Evolutionary conservation across 148 eudicot species (phyloP), one percentile per base, ranked within the genome.

Genomic region (Polygonum maritimum): DNA sequence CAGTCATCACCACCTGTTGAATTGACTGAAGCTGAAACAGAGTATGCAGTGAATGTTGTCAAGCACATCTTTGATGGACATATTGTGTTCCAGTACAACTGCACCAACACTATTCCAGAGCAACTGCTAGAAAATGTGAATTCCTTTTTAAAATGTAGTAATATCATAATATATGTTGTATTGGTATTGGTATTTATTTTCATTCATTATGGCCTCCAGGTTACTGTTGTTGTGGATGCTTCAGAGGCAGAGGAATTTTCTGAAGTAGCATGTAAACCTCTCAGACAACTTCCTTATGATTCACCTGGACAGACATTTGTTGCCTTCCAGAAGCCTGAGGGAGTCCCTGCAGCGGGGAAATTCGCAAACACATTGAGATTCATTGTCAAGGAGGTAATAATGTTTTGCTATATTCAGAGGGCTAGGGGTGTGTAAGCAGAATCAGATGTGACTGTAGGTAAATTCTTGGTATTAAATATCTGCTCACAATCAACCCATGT

Each of bases 11-110:
- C 88, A 31, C 92, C 96, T 41, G 92, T 90, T 78, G 99, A 95
- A 86, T 96, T 95, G 54, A 90, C 99, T 21, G 99, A 95, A 85
- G 94, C 92, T 54, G 99, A 92, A 86, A 95, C 99, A 71, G 99
- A 95, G 81, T 95, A 95, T 78, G 85, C 97, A 48, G 99, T 95
- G 45, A 95, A 92, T 81, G 96, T 84, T 73, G 91, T 95, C 78
- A 95, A 95, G 81, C 99, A 95, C 80, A 84, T 95, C 73, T 95
- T 85, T 77, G 88, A 90, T 75, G 82, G 87, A 62, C 97, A 95
- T 81, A 84, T 95, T 36, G 96, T 92, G 75, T 88, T 95, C 83
- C 99, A 95, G 85, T 95, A 89, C 91, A 95, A 92, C 79, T 92
- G 97, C 96, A 92, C 97, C 48, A 95, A 95, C 80, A 92, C 99